Conservation (phyloP, 2,329 filamentous ascomycete species). For the Penicillium capsulatum region DNA sequence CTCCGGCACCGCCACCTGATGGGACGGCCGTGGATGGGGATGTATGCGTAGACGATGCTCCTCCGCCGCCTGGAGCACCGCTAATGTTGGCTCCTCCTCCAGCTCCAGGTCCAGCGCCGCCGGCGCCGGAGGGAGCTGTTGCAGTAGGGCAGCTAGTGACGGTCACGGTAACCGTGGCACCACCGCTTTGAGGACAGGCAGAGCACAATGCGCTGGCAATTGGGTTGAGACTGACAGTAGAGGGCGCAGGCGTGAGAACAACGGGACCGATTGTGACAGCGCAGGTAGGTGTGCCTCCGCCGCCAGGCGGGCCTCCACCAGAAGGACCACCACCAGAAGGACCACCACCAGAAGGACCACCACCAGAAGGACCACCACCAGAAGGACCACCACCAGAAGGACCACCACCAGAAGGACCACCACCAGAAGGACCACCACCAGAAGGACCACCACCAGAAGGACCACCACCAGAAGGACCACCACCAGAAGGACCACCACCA, state of each 20-base stretch:
- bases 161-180: constrained; percentile 6
- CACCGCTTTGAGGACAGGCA: constrained; percentile 7
- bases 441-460: constrained; percentile 1
- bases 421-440: constrained; percentile 2
- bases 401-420: constrained; percentile 2
- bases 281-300: not conserved
- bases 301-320: not conserved
- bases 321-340: not conserved
- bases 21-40: not conserved
- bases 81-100: not conserved
- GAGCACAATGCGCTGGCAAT: constrained; percentile 15
- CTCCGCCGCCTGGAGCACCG: not conserved
- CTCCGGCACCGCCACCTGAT: not conserved
- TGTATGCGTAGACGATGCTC: not conserved
- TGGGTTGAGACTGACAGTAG: constrained; percentile 3
- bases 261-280: constrained; percentile 3
- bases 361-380: constrained; percentile 1
- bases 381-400: constrained; percentile 5
- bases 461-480: constrained; percentile 1
- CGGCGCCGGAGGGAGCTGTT: not conserved
- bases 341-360: constrained; percentile 1
- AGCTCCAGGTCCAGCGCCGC: not conserved
- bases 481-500: not conserved
- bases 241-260: constrained; percentile 1
- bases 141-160: constrained; percentile 5